phyloP scores from a whole-genome alignment of 345 rosid genomes.

The Anacardium occidentale region DNA sequence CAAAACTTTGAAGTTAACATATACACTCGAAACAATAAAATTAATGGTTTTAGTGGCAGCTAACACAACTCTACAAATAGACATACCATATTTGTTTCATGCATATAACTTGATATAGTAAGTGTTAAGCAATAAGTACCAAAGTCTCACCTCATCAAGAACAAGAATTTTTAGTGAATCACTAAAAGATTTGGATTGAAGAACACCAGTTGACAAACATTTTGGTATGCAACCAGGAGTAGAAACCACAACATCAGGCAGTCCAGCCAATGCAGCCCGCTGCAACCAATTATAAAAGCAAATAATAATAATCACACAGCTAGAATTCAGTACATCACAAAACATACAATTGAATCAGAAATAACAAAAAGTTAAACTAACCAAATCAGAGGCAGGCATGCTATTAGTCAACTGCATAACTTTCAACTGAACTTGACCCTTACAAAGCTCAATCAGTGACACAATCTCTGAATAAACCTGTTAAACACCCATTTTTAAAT shows the following conservation, averaged over 20 bases:
- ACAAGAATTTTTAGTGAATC: conserved; percentile 77
- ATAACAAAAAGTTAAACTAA: conserved; percentile 25
- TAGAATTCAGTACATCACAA: neutral
- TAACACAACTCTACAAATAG: neutral
- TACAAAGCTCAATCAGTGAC: conserved; percentile 69
- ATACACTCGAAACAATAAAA: neutral
- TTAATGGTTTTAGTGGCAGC: neutral
- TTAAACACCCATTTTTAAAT: neutral
- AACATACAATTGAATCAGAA: neutral
- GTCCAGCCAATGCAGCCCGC: conserved; percentile 71
- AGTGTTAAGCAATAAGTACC: neutral
- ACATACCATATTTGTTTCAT: neutral
- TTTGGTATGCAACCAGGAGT: conserved; percentile 87
- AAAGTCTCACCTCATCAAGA: conserved; percentile 83
- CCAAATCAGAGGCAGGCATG: conserved; percentile 77
- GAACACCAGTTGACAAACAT: conserved; percentile 66
- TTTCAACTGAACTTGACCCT: conserved; percentile 77
- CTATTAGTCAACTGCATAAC: conserved; percentile 64
- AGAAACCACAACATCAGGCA: conserved; percentile 70
- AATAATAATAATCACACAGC: neutral
- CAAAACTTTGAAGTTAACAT: neutral
- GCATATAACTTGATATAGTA: neutral
- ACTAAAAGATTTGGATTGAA: conserved; percentile 50
- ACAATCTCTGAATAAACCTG: conserved; percentile 68
- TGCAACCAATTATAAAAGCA: conserved; percentile 31